These are phyloP conservation scores for Aspergillus avenaceus DNA, from an alignment of 495 filamentous ascomycete genomes.

Conservation along the genomic window DNA sequence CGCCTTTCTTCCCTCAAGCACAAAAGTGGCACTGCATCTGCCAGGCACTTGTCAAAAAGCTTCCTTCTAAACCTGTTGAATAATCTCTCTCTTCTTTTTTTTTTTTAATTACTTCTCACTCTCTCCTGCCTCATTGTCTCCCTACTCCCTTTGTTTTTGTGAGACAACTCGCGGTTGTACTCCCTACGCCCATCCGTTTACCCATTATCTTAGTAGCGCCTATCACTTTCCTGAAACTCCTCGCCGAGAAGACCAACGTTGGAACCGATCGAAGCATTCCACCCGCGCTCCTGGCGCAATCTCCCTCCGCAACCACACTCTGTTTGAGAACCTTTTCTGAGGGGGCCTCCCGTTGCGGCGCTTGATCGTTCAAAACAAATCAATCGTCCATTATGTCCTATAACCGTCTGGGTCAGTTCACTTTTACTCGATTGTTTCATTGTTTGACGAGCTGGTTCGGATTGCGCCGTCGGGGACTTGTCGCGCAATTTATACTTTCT, in stretches of 20 bases:
- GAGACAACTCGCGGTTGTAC: not conserved
- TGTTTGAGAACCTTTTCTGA: constrained; percentile 15
- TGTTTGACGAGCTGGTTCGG: constrained; percentile 4
- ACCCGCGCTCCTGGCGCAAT: constrained; percentile 33
- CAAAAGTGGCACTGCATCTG: not conserved
- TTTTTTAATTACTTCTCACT: not conserved
- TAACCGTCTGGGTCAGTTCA: constrained; percentile 66
- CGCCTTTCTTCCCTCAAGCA: too few species aligned
- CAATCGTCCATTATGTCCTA: constrained; percentile 46
- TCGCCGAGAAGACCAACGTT: constrained; percentile 23
- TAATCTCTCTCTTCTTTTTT: not conserved
- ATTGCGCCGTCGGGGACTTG: constrained; percentile 13
- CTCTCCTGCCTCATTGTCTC: not conserved
- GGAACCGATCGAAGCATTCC: constrained; percentile 23
- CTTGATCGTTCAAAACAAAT: constrained; percentile 19
- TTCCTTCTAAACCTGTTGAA: not conserved
- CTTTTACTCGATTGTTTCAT: constrained; percentile 16
- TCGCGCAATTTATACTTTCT: constrained; percentile 16
- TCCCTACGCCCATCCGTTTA: not conserved
- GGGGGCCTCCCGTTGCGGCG: constrained; percentile 22
- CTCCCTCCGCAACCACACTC: constrained; percentile 17
- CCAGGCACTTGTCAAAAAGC: not conserved
- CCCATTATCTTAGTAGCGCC: not conserved
- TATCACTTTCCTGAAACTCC: constrained; percentile 26
- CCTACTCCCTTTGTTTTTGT: too few species aligned